Base-by-base conservation (phyloP, 2,329 filamentous ascomycete genomes). In the Ceratocystis albifundus region DNA sequence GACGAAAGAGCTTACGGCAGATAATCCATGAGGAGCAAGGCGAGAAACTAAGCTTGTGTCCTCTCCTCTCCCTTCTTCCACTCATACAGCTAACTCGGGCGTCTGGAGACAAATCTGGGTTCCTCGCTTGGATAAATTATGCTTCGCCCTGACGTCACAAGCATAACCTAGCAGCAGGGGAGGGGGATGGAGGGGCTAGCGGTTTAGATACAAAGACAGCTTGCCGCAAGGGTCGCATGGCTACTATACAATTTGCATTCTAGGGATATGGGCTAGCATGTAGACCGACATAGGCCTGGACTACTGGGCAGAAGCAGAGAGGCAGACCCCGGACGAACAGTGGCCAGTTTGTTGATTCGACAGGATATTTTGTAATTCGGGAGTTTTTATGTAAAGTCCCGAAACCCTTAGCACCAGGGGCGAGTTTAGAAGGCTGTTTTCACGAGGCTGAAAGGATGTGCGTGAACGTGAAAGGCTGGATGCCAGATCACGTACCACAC, bases 31-130 rank as follows among this genome's bases (percentile, higher is more conserved):
- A 36, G 55, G 28, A 36, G 32, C 55, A 30, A 20, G 55, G 55
- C 55, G 30, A 59, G 15, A 36, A 59, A 59, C 55, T 59, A 36
- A 59, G 55, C 55, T 59, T 59, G 48, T 53, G 48, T 53, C 55
- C 30, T 25, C 3, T 25, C 15, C 15, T 17, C 53, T 22, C 53
- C 28, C 55, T 59, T 20, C 55, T 59, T 15, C 28, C 55, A 59
- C 55, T 6, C 6, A 17, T 28, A 32, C 53, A 57, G 53, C 53
- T n/a, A 28, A 22, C 53, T 15, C 6, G n/a, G 36, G 20, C 28
- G n/a, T 36, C 55, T 59, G 12, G 55, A 17, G 28, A 59, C 12
- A n/a, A 30, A 59, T 36, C 36, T 36, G 55, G 6, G 55, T 59
- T 30, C 17, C 28, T 59, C 55, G 28, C 55, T 59, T 59, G 55